Evolutionary conservation across 148 eudicot genomes (phyloP), one percentile per base, ranked within the genome.

Genomic region (Silene conica): DNA sequence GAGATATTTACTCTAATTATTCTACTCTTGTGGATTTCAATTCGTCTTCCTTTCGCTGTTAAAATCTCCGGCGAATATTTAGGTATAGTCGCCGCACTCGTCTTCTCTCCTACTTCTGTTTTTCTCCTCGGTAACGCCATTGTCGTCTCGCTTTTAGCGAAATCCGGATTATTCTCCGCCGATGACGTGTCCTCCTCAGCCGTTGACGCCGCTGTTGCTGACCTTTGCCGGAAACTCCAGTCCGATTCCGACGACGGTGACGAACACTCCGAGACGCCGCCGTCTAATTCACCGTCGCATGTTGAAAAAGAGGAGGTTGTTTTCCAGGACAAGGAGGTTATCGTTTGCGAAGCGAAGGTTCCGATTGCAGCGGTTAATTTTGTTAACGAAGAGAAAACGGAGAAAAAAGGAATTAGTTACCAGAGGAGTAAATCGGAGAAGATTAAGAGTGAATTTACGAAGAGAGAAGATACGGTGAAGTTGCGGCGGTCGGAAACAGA

Each of bases 41-140:
- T 85, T 74, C 91, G 86, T n/a, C 73, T 91, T 18, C 98, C 92
- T 14, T 81, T 80, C 65, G 87, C 81, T 48, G 70, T 87, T 63
- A 86, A 63, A 82, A 74, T 81, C 74, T 84, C 87, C 84, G 82
- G 87, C 74, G 85, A 85, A 62, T 87, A 83, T 59, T 78, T 80
- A 69, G 84, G 83, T 19, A 80, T 34, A 14, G 60, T 85, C 21
- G 19, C 84, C 14, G 66, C 82, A 20, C 12, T 88, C 20, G 31
- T 88, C 25, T 20, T 82, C 13, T 88, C 87, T 75, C 95, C 92
- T 6, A 56, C 83, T 69, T 89, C 86, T 54, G 82, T 93, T 26
- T 93, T 93, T 79, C 59, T 91, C 0, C 72, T 89, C 73, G 80
- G 91, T 62, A 93, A 93, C 79, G 81, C 84, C 13, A 93, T 93